Evolutionary conservation across 2,329 filamentous ascomycete genomes (phyloP).

Genomic region (Apiospora aurea): DNA sequence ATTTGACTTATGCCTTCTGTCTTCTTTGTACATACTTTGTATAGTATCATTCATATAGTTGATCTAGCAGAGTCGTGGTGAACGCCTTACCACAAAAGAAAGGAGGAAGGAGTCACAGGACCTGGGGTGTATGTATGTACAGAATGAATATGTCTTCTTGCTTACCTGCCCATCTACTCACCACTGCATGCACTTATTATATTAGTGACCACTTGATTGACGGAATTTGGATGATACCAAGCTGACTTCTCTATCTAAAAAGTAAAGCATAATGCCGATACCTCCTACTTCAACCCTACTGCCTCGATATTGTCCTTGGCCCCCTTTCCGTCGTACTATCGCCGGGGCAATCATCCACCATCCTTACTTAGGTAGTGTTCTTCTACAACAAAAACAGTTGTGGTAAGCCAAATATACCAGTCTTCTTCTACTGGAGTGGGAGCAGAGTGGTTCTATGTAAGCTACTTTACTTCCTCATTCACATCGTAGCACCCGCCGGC

Average conservation of each 20-base stretch:
- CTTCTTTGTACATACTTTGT: not conserved
- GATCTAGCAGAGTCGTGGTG: not conserved
- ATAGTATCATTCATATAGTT: not conserved
- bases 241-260: too few species aligned
- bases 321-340: too few species aligned
- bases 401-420: too few species aligned
- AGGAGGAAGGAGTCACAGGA: not conserved
- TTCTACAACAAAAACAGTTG: too few species aligned
- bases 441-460: not conserved
- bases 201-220: not conserved
- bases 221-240: too few species aligned
- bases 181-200: not conserved
- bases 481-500: slow-evolving; percentile 27
- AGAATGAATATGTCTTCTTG: not conserved
- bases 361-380: too few species aligned
- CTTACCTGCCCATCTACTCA: not conserved
- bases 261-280: too few species aligned
- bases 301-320: too few species aligned
- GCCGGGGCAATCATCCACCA: not conserved
- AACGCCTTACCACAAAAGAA: not conserved
- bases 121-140: not conserved
- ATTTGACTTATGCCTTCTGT: not conserved
- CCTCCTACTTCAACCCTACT: too few species aligned
- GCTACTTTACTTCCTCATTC: not conserved
- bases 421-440: not conserved